A percentile compares a stretch with the other conserved stretches of the same genome.
These are phyloP conservation scores for Ensete glaucum DNA, from an alignment of 176 grass and related monocot species.

Conservation along the genomic window DNA sequence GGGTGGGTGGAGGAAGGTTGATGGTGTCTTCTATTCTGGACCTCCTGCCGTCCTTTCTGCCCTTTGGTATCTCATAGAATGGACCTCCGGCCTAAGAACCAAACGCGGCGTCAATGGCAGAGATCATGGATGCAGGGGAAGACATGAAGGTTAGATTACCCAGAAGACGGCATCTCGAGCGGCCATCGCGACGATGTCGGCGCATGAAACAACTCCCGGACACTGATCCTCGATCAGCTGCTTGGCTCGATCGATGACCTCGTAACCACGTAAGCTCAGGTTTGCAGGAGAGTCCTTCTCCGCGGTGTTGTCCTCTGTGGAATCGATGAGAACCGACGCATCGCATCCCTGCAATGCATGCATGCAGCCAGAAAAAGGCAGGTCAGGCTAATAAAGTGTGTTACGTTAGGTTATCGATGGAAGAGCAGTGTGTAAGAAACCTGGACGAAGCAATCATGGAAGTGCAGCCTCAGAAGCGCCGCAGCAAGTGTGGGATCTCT, in stretches of 20 bases:
- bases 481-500: conserved; percentile 55
- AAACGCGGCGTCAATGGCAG: no score
- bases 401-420: no score
- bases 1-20: conserved; percentile 43
- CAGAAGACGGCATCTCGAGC: conserved; percentile 67
- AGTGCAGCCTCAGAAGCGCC: conserved; percentile 67
- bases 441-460: conserved; percentile 98
- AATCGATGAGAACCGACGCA: conserved; percentile 75
- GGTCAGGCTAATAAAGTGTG: no score
- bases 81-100: conserved; percentile 44
- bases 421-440: conserved; percentile 7
- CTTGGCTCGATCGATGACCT: conserved; percentile 78
- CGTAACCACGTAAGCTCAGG: conserved; percentile 61
- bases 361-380: background rate
- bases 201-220: conserved; percentile 73
- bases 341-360: conserved; percentile 63
- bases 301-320: conserved; percentile 39
- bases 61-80: conserved; percentile 49
- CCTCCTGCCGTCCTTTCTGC: conserved; percentile 54
- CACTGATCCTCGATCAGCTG: conserved; percentile 44
- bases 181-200: conserved; percentile 59
- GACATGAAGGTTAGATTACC: conserved; percentile 3
- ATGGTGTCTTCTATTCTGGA: conserved; percentile 49
- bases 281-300: conserved; percentile 88
- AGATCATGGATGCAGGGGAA: no score